These are phyloP conservation scores for Beauveria scarabaeidicola DNA, from an alignment of 2,329 filamentous ascomycete genomes.

Conservation along the genomic window DNA sequence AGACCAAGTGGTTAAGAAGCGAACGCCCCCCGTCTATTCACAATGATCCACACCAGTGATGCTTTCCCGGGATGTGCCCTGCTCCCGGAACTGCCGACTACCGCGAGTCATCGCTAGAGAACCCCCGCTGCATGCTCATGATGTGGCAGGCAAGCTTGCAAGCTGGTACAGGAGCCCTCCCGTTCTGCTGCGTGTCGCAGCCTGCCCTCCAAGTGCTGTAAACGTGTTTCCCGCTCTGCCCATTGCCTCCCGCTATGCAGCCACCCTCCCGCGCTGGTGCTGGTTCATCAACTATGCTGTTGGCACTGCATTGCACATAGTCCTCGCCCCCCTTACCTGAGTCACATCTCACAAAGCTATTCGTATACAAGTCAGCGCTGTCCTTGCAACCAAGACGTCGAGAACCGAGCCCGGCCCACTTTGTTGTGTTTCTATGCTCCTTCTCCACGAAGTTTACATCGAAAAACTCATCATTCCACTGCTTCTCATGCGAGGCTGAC, in stretches of 20 bases:
- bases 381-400: constrained; percentile 1
- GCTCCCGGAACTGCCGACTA: constrained; percentile 12
- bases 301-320: constrained; percentile 2
- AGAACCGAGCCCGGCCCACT: constrained; percentile 8
- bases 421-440: not conserved
- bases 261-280: not conserved
- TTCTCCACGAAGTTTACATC: constrained; percentile 8
- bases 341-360: not conserved
- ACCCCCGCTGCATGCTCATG: constrained; percentile 6
- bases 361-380: constrained; percentile 4
- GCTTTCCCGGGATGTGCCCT: constrained; percentile 9
- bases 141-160: constrained; percentile 4
- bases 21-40: not conserved
- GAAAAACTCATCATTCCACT: constrained; percentile 7
- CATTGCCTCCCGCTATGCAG: not conserved
- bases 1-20: not conserved
- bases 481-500: constrained; percentile 7
- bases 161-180: not conserved
- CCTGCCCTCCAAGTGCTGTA: constrained; percentile 2
- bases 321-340: not conserved
- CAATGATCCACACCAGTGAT: constrained; percentile 10
- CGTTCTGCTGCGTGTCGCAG: not conserved
- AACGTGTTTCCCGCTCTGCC: constrained; percentile 3
- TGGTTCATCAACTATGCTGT: not conserved
- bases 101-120: constrained; percentile 11